phyloP scores from a whole-genome alignment of 2,329 filamentous ascomycete species.

The Sporothrix globosa region DNA sequence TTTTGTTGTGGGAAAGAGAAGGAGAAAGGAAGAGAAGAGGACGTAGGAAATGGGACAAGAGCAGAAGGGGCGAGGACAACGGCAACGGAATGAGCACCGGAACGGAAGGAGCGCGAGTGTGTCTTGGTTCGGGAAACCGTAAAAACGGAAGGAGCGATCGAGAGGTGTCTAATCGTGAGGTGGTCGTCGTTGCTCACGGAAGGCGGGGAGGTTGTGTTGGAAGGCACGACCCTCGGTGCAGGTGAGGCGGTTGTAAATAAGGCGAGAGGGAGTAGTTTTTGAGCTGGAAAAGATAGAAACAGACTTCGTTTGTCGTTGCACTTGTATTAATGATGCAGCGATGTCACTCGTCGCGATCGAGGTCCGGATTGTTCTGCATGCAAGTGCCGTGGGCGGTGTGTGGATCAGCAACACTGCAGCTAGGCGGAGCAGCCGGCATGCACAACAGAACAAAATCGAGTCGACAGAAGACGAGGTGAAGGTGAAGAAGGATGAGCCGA shows the following conservation, averaged over 20 bases:
- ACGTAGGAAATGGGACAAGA: neutral
- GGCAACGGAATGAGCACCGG: neutral
- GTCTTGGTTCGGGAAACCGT: neutral
- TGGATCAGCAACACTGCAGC: neutral
- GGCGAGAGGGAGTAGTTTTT: neutral
- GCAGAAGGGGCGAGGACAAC: neutral
- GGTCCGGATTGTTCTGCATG: neutral
- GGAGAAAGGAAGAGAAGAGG: neutral
- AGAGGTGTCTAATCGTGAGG: neutral
- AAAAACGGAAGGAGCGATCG: constrained; percentile 27
- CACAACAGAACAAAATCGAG: neutral
- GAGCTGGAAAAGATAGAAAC: neutral
- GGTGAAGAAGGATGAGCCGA: neutral
- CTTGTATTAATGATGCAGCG: constrained; percentile 1
- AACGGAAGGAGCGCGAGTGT: constrained; percentile 12
- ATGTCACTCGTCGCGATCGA: neutral
- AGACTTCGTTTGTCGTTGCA: neutral
- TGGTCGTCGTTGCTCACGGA: neutral
- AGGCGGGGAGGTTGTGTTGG: constrained; percentile 17
- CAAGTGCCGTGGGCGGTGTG: neutral
- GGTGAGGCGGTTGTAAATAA: neutral
- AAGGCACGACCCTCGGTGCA: neutral
- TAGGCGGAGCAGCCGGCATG: neutral
- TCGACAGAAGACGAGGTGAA: neutral
- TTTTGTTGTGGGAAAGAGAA: neutral